A percentile compares a stretch with the other conserved stretches of the same genome.
Conservation (phyloP, 768 basidiomycete genomes). For the Psilocybe tampanensis region DNA sequence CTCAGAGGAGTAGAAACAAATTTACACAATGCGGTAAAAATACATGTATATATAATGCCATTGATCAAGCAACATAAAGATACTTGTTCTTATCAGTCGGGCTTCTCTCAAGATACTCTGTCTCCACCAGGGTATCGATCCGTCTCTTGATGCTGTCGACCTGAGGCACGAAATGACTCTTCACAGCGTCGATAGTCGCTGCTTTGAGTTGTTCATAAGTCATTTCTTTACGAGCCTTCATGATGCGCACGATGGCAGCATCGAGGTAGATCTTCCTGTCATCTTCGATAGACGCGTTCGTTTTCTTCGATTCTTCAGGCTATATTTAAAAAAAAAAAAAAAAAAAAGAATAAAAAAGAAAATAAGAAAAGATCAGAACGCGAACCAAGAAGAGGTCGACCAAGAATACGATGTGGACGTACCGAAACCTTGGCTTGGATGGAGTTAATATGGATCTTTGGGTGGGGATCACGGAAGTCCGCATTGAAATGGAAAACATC, state of each 20-base stretch:
- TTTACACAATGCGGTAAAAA: too few relatives aligned
- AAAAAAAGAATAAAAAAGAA: background rate
- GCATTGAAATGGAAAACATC: conserved; percentile 86
- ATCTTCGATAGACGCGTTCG: conserved; percentile 81
- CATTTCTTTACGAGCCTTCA: conserved; percentile 92
- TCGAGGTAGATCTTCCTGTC: conserved; percentile 88
- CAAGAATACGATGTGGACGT: too few relatives aligned
- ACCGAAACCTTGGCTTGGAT: conserved; percentile 95
- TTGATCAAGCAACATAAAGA: conserved; percentile 73
- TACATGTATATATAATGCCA: too few relatives aligned
- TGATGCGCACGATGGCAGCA: conserved; percentile 94
- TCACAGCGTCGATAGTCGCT: conserved; percentile 85
- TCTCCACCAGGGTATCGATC: conserved; percentile 80
- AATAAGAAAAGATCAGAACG: background rate
- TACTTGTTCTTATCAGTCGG: conserved; percentile 71
- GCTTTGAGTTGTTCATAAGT: conserved; percentile 77
- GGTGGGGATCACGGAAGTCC: conserved; percentile 76
- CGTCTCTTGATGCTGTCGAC: conserved; percentile 85
- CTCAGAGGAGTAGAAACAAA: too few relatives aligned
- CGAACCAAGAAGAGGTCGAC: too few relatives aligned
- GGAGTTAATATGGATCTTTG: conserved; percentile 90
- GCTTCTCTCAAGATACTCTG: conserved; percentile 83
- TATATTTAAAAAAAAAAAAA: conserved; percentile 26
- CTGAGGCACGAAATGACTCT: conserved; percentile 84
- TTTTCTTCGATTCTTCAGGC: conserved; percentile 85